Base-by-base conservation (phyloP, 306 rosid species). In the Pachyrhizus erosus region DNA sequence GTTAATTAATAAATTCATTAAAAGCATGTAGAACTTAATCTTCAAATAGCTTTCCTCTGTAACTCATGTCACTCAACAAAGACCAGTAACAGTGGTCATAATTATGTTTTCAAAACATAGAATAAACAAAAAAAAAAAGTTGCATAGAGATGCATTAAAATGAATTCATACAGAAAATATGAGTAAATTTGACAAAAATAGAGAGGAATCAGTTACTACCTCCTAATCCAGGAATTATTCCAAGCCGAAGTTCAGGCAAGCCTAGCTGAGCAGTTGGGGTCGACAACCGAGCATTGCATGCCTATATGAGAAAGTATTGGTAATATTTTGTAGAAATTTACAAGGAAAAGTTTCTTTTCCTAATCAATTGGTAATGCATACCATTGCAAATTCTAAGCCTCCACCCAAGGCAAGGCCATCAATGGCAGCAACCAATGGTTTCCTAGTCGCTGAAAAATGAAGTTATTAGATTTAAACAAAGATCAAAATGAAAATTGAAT, bases 341-440 rank as follows among this genome's bases (percentile, higher is more conserved):
- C 27, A 15, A 21, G 48, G 12, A 13, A 34, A 51, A 24, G 10
- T 23, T 27, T 31, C 11, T 70, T 57, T 64, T 8, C 14, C 13
- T 64, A 67, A 70, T 8, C 37, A 70, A 75, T 75, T 69, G 60
- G 81, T 37, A 68, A 77, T 24, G 67, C 90, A 67, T 91, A 95
- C 98, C 99, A 95, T 95, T 74, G 99, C 97, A 80, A 95, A 84
- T 91, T 95, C 99, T 87, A 95, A 87, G 18, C 99, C 99, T 86
- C 99, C 99, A 79, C 99, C 99, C 81, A 95, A 86, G 81, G 99
- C 99, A 77, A 93, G 96, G 72, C 99, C 99, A 86, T 95, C 98
- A 80, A 95, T 91, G 79, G 99, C 98, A 68, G 99, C 99, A 84
- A 95, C 98, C 2, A 95, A 89, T 17, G 99, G 99, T 40, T 95